Evolutionary conservation across 2,329 filamentous ascomycete genomes (phyloP).

Genomic region (Cordyceps tenuipes): DNA sequence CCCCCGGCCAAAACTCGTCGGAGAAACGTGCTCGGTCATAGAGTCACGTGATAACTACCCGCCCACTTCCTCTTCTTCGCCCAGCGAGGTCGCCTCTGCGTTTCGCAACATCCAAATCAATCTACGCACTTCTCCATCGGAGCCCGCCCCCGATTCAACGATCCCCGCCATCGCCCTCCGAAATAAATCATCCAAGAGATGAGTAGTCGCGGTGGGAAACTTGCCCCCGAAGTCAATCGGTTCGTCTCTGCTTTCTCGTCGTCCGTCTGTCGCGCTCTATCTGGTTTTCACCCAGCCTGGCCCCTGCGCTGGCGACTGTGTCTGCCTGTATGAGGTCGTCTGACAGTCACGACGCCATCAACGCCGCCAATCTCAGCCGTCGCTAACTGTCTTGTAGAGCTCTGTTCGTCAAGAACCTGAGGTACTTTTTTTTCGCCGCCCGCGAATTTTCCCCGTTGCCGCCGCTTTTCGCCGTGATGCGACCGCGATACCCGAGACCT

Average conservation of each 20-base stretch:
- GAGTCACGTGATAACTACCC: conserved; percentile 2
- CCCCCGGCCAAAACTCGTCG: neutral
- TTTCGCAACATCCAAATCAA: conserved; percentile 11
- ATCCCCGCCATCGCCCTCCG: conserved; percentile 11
- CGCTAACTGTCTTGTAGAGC: conserved; percentile 54
- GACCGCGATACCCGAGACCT: neutral
- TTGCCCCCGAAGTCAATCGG: conserved; percentile 99
- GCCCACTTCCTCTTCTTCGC: neutral
- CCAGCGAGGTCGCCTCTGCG: conserved; percentile 2
- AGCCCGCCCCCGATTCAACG: conserved; percentile 7
- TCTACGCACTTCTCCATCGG: conserved; percentile 9
- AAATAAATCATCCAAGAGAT: conserved; percentile 58
- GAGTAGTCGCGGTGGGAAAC: conserved; percentile 94
- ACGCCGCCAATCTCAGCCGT: neutral
- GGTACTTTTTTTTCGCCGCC: conserved; percentile 40
- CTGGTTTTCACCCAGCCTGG: neutral
- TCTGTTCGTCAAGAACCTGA: conserved; percentile 99
- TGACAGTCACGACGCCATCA: neutral
- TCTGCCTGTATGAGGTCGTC: neutral
- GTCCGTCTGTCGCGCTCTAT: neutral
- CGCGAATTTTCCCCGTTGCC: neutral
- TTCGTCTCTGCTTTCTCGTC: conserved; percentile 29
- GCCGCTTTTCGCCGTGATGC: neutral
- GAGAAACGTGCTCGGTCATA: neutral
- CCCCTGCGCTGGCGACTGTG: neutral